Base-by-base conservation (phyloP, 306 rosid species). In the Cicer pinnatifidum region DNA sequence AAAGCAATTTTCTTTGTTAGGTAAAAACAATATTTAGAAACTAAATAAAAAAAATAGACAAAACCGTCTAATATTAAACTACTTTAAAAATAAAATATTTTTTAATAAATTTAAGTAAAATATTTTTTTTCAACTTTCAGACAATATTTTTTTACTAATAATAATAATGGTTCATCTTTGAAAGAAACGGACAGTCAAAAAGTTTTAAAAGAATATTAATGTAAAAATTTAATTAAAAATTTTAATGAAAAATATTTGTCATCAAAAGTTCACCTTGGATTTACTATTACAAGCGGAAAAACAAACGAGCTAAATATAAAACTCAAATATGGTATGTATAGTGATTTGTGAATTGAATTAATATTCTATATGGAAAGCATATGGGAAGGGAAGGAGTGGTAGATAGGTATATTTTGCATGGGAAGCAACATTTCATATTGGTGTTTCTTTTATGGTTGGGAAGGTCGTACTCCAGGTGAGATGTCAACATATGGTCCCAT, bases 351-450 rank as follows among this genome's bases (percentile, higher is more conserved):
- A 41, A 68, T 60, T 68, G 0, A 28, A 28, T 7, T 6, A 61
- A 13, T 12, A 33, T 28, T 28, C 17, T 60, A 60, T 67, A 47
- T 80, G 76, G 53, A 74, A 68, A 80, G 37, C 53, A 16, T 54
- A 77, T n/a, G n/a, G 64, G 53, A 68, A 50, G 15, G 11, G 72
- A 50, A n/a, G 11, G 72, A 63, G 20, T 69, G 51, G 80, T 75
- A 64, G 73, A 41, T 75, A 69, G 76, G 81, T 59, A 38, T 82
- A 82, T 78, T 82, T 82, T 82, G 86, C 86, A 82, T 74, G 86
- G 83, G 86, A 82, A 82, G 86, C 83, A 82, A 82, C 83, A 69
- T 62, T 78, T 62, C 57, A 82, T 63, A 69, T 78, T 72, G 80
- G 82, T 78, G 72, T 12, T 67, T 69, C 80, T 78, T 78, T 78